Base-by-base conservation (phyloP, 2,329 filamentous ascomycete species). In the Monilinia fructigena region DNA sequence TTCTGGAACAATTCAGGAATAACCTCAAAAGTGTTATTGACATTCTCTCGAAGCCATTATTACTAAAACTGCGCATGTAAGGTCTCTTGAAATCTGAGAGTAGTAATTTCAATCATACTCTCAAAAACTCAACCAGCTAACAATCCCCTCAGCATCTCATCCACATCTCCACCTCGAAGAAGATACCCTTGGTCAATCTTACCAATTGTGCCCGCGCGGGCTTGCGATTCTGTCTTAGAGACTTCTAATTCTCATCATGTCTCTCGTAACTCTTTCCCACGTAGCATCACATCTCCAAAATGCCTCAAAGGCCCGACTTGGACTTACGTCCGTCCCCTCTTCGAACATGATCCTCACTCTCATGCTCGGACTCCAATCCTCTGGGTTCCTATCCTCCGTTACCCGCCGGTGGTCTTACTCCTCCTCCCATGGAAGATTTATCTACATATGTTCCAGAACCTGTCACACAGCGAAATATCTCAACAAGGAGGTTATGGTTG, bases 271-370 rank as follows among this genome's bases (percentile, higher is more conserved):
- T 76, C 86, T 91, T 74, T 81, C 87, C 68, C 79, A 89, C 78
- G 83, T 90, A 74, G 91, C 88, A 79, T 90, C 89, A 61, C 89
- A 91, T 77, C 80, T 92, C 67, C 88, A 90, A 78, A 92, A 92
- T 79, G 87, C 86, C 72, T 89, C 87, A 55, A 86, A 86, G 74
- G 88, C 86, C 16, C 87, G 88, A 4, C 82, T 92, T 16, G 86
- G 86, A 69, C 79, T 90, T 28, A 91, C 89, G 11, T 90, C 87
- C 52, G 85, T 91, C 67, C 86, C 88, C 50, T 85, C 86, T 73
- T 85, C 86, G 35, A 88, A 88, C 70, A 80, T 89, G 68, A 86
- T 90, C 77, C 85, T 89, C 72, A 82, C 80, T 47, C 80, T 91
- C 56, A 81, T 83, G 64, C 82, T 89, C 52, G 84, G 85, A 35